Base-by-base conservation (phyloP, 495 filamentous ascomycete species). In the Lepraria neglecta region DNA sequence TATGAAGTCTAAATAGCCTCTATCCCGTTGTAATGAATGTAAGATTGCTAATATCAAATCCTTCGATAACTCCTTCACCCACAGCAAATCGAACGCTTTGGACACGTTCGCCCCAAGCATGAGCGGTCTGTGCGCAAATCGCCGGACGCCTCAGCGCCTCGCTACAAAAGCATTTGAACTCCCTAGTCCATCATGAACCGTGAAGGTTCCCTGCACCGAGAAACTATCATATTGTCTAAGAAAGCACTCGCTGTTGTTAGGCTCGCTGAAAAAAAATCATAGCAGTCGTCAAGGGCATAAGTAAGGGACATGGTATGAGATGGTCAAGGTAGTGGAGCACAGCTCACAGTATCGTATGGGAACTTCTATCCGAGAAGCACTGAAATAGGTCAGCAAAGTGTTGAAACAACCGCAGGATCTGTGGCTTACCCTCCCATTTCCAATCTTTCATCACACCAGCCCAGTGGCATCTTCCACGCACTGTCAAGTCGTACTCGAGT, bases 371-470 rank as follows among this genome's bases (percentile, higher is more conserved):
- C 76, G 43, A 77, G 65, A 62, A 78, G 74, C 27, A 78, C 75
- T 77, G 62, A 43, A 62, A 44, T 53, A n/a, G 14, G 52, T 64
- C 55, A 60, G 48, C 40, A 60, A 52, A 5, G 12, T 42, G 54
- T 48, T 24, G 31, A 28, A 15, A 30, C n/a, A 3, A 17, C 17
- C 27, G 12, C 31, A 45, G 7, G 31, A 43, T 12, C 56, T 46
- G 51, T 17, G 44, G 70, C 78, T 73, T 75, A 89, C 86, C 83
- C 80, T 91, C 88, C 88, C 88, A 91, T 17, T 79, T 75, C 83
- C 84, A 88, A 61, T 90, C 87, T 62, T 82, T 82, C 88, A 91
- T 91, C 50, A 91, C 85, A 59, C 86, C 84, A 14, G 87, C 78
- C 88, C 88, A 91, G 71, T 91, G 88, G 64, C 87, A 73, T 42